These are phyloP conservation scores for Colletotrichum sp. DNA, from an alignment of 2,329 filamentous ascomycete species.

Conservation along the genomic window DNA sequence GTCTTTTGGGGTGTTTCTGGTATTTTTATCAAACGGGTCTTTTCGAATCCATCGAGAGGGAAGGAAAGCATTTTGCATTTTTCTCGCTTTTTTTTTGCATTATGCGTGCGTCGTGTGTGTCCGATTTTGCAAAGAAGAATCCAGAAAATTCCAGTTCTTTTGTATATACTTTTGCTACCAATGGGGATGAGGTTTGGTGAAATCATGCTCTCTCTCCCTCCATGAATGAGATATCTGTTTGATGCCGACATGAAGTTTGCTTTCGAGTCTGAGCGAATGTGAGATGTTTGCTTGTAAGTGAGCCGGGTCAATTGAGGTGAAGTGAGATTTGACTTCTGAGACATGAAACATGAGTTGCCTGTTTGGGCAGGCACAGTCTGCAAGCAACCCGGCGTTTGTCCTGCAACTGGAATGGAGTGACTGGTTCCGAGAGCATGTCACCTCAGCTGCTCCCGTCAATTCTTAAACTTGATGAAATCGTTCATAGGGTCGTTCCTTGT, in stretches of 20 bases:
- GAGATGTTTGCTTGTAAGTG: background rate
- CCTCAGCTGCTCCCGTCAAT: background rate
- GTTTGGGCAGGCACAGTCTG: background rate
- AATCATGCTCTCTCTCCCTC: background rate
- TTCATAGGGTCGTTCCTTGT: background rate
- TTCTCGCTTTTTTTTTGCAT: background rate
- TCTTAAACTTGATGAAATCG: background rate
- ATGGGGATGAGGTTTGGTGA: constrained; percentile 23
- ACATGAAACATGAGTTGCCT: background rate
- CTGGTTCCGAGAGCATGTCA: background rate
- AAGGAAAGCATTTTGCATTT: background rate
- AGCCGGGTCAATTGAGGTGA: background rate
- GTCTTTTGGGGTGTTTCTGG: background rate
- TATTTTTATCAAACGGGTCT: background rate
- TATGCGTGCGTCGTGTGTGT: background rate
- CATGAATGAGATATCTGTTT: background rate
- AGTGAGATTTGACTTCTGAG: background rate
- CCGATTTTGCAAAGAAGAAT: background rate
- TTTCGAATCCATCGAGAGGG: background rate
- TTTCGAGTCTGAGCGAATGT: background rate
- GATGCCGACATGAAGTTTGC: background rate
- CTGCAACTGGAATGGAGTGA: background rate
- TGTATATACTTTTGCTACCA: constrained; percentile 11
- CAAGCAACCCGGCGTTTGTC: background rate
- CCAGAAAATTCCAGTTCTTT: constrained; percentile 9